Evolutionary conservation across 2,329 filamentous ascomycete genomes (phyloP).

Genomic region (Lecanicillium sp.): DNA sequence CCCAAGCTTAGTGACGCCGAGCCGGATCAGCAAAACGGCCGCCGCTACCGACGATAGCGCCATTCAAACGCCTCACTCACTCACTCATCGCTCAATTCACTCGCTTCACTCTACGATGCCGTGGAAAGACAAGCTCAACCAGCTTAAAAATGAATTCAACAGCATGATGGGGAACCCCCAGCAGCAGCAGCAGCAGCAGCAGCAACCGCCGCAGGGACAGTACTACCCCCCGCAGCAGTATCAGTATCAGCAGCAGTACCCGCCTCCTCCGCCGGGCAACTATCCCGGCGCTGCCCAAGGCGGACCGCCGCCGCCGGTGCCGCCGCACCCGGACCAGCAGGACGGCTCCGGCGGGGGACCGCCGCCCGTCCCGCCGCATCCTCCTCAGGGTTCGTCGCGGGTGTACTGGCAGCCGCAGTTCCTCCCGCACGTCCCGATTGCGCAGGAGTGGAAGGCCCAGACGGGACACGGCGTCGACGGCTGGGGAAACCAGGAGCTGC

Average conservation of each 20-base stretch:
- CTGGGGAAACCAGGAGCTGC: conserved; percentile 56
- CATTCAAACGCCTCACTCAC: too few species aligned
- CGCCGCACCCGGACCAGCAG: conserved; percentile 10
- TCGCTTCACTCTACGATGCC: too few species aligned
- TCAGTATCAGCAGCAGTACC: conserved; percentile 14
- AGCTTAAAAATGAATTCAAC: conserved; percentile 34
- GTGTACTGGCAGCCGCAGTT: conserved; percentile 51
- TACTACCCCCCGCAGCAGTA: conserved; percentile 15
- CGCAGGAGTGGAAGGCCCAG: conserved; percentile 48
- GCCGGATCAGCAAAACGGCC: too few species aligned
- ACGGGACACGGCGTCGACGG: conserved; percentile 50
- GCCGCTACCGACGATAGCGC: too few species aligned
- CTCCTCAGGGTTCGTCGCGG: conserved; percentile 10
- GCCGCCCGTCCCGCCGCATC: conserved; percentile 16
- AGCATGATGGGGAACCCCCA: conserved; percentile 23
- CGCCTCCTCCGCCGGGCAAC: conserved; percentile 17
- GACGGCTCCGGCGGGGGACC: conserved; percentile 1
- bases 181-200: conserved; percentile 20
- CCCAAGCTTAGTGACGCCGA: too few species aligned
- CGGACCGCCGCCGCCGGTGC: conserved; percentile 15
- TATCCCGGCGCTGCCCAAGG: conserved; percentile 8
- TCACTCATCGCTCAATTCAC: too few species aligned
- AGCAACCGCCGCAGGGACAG: conserved; percentile 18
- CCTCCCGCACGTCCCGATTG: conserved; percentile 38
- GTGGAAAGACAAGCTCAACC: conserved; percentile 34